phyloP scores from a whole-genome alignment of 345 rosid species.

The Rhodamnia argentea region DNA sequence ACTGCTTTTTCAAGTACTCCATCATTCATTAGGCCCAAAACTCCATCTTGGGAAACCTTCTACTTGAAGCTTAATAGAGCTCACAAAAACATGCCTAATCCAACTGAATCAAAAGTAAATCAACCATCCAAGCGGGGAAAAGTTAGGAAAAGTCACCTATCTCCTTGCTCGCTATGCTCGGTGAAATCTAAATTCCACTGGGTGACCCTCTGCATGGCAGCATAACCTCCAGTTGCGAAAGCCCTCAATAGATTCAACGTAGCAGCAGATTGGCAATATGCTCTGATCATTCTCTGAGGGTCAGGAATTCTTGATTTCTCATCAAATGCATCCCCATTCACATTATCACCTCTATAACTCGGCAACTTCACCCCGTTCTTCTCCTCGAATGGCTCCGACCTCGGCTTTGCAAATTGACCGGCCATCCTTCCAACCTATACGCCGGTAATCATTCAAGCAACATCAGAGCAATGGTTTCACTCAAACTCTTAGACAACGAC shows the following conservation, averaged over 20 bases:
- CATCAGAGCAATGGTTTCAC: neutral
- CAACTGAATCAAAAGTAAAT: neutral
- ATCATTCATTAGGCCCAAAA: neutral
- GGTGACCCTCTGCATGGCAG: constrained; percentile 14
- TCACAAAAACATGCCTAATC: neutral
- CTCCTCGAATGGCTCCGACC: constrained; percentile 7
- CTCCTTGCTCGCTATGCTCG: constrained; percentile 15
- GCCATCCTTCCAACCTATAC: constrained; percentile 13
- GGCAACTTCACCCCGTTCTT: constrained; percentile 15
- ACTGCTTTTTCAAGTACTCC: neutral
- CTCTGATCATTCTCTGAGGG: constrained; percentile 11
- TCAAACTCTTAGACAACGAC: neutral
- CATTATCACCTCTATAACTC: constrained; percentile 12
- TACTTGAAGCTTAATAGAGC: neutral
- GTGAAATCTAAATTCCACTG: constrained; percentile 17
- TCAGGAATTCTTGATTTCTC: constrained; percentile 12
- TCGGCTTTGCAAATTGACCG: constrained; percentile 14
- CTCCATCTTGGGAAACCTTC: neutral
- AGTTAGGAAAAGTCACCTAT: neutral
- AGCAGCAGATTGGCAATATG: constrained; percentile 12
- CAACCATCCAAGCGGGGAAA: neutral
- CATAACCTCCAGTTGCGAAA: constrained; percentile 12
- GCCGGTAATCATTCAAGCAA: neutral
- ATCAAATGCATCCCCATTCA: constrained; percentile 9
- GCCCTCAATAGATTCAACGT: constrained; percentile 14